Evolutionary conservation across 2,329 filamentous ascomycete species (phyloP).

Genomic region (Leptographium lundbergii): DNA sequence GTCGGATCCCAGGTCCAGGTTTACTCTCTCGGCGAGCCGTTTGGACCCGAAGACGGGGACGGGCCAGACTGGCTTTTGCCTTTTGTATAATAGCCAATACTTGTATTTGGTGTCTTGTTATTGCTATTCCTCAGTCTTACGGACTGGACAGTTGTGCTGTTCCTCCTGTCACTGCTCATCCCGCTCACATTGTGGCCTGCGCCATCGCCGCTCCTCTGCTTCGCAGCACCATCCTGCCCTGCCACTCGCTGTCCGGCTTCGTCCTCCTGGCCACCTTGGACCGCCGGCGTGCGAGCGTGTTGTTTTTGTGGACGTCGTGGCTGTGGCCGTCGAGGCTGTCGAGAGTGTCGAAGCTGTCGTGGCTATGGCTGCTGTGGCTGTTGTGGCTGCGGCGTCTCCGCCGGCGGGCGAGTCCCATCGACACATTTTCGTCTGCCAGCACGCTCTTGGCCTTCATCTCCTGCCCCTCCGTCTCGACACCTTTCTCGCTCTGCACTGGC

Average conservation of each 20-base stretch:
- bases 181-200: neutral
- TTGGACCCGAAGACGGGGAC: neutral
- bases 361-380: neutral
- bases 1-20: slow-evolving; percentile 25
- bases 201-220: neutral
- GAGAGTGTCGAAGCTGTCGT: too few species aligned
- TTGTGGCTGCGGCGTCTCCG: neutral
- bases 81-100: neutral
- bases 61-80: neutral
- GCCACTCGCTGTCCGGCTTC: neutral
- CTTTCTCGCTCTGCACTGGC: neutral
- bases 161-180: neutral
- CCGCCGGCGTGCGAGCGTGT: neutral
- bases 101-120: neutral
- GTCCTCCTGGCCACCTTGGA: neutral
- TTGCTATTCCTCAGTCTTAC: too few species aligned
- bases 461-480: too few species aligned
- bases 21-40: slow-evolving; percentile 27
- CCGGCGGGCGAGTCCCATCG: neutral
- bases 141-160: neutral
- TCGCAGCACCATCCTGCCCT: neutral
- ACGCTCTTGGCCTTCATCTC: too few species aligned
- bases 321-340: too few species aligned
- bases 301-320: neutral
- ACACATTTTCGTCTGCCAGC: neutral